These are phyloP conservation scores for Microdochium trichocladiopsis DNA, from an alignment of 2,329 filamentous ascomycete species.

Conservation along the genomic window DNA sequence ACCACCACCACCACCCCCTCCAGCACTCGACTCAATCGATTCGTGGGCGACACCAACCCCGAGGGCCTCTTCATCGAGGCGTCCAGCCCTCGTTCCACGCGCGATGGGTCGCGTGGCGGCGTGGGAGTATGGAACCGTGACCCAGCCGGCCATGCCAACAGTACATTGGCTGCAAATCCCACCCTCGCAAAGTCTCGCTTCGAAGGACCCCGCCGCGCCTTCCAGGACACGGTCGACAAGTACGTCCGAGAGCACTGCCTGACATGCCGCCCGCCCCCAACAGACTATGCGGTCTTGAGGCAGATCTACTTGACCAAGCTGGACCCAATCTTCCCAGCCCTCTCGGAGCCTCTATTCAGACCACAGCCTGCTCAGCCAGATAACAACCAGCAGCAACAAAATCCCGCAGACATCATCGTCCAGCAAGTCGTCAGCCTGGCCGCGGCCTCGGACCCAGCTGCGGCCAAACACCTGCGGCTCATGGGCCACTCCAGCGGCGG, in stretches of 20 bases:
- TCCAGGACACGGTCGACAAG: conserved; percentile 23
- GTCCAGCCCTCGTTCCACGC: conserved; percentile 29
- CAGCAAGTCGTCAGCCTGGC: conserved; percentile 49
- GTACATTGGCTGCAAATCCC: conserved; percentile 29
- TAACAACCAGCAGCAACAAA: conserved; percentile 20
- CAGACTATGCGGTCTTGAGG: conserved; percentile 37
- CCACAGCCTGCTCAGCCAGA: conserved; percentile 3
- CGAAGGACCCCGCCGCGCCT: conserved; percentile 4
- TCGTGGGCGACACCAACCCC: conserved; percentile 53
- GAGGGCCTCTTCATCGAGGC: conserved; percentile 54
- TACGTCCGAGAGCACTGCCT: conserved; percentile 39
- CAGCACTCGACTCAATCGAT: conserved; percentile 27
- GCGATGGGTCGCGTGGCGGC: conserved; percentile 37
- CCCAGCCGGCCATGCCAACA: conserved; percentile 24
- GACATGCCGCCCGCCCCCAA: conserved; percentile 36
- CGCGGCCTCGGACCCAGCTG: conserved; percentile 40
- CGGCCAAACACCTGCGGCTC: conserved; percentile 36
- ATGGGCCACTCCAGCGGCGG: too few species aligned
- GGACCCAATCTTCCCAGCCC: conserved; percentile 46
- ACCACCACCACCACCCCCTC: too few species aligned
- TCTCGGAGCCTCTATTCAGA: conserved; percentile 24
- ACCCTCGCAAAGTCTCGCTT: neutral
- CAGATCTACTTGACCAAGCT: conserved; percentile 43
- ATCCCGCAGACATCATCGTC: conserved; percentile 32
- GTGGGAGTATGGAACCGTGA: conserved; percentile 47